A percentile compares a stretch with the other conserved stretches of the same genome.
Conservation (phyloP, 495 filamentous ascomycete genomes). For the Podospora anserina region DNA sequence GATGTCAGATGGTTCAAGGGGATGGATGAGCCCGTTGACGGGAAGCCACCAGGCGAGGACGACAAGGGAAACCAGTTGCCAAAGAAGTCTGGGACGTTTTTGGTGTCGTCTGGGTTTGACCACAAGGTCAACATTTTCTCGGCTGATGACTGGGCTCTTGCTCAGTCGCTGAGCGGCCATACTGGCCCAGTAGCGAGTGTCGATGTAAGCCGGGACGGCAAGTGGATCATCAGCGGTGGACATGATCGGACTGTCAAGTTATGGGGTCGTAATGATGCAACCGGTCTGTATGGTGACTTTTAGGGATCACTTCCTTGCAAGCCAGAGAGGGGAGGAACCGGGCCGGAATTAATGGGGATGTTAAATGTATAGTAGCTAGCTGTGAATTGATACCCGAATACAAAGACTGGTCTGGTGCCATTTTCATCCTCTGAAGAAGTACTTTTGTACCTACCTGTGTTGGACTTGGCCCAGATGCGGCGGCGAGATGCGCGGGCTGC, state of each 20-base stretch:
- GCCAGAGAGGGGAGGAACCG: neutral
- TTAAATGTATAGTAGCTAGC: neutral
- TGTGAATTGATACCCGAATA: neutral
- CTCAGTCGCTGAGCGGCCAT: conserved; percentile 85
- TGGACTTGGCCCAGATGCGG: neutral
- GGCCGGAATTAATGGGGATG: no score
- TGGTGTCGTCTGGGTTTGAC: conserved; percentile 89
- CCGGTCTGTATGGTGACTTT: conserved; percentile 38
- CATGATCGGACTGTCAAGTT: conserved; percentile 95
- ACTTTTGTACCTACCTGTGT: neutral
- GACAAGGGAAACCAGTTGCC: conserved; percentile 59
- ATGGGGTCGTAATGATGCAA: conserved; percentile 83
- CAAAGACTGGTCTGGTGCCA: neutral
- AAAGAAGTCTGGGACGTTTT: conserved; percentile 78
- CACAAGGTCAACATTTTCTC: conserved; percentile 94
- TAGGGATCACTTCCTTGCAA: neutral
- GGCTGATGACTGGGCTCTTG: conserved; percentile 89
- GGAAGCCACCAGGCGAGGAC: conserved; percentile 55
- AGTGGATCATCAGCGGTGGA: conserved; percentile 90
- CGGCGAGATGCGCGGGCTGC: no score
- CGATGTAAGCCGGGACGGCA: conserved; percentile 78
- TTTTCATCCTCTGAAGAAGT: neutral
- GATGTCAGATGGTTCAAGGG: conserved; percentile 95
- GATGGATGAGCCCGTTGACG: conserved; percentile 58
- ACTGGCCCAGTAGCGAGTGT: conserved; percentile 85